These are phyloP conservation scores for Porcisia hertigi DNA, from an alignment of 208 protist species.

Conservation along the genomic window DNA sequence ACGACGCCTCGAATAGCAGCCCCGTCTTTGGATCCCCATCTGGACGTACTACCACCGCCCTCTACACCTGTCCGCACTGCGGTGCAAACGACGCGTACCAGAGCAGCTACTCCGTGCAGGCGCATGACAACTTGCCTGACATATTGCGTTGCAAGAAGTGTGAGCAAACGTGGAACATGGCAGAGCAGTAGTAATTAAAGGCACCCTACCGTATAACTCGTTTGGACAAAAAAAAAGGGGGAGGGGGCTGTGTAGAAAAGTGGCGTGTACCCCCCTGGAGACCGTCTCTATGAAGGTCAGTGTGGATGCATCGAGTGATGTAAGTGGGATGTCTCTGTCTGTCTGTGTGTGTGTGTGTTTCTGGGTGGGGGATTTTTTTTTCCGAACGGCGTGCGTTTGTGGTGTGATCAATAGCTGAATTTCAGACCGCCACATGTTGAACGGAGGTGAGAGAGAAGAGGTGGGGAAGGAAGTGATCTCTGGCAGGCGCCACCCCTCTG, in stretches of 20 bases:
- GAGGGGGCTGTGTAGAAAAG: no score
- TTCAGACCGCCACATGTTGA: background rate
- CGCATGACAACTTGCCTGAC: conserved; percentile 77
- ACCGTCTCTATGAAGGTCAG: background rate
- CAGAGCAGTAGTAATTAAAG: conserved; percentile 27
- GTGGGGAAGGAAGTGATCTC: background rate
- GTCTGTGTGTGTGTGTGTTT: background rate
- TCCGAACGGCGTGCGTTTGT: background rate
- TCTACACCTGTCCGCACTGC: conserved; percentile 71
- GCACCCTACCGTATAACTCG: background rate
- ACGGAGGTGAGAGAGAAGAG: background rate
- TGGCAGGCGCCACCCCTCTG: no score
- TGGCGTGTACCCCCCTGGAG: background rate
- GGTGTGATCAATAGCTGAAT: background rate
- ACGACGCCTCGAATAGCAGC: conserved; percentile 17
- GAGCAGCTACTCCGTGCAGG: conserved; percentile 68
- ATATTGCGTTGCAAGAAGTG: conserved; percentile 71
- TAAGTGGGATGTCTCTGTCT: background rate
- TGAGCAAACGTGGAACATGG: conserved; percentile 70
- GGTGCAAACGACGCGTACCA: conserved; percentile 61
- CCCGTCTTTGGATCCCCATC: conserved; percentile 40
- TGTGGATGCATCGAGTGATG: background rate
- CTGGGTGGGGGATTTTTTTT: no score
- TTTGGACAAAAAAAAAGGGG: background rate
- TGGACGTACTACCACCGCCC: conserved; percentile 43